Conservation (phyloP, 2,329 filamentous ascomycete genomes). For the Colletotrichum chrysophilum region DNA sequence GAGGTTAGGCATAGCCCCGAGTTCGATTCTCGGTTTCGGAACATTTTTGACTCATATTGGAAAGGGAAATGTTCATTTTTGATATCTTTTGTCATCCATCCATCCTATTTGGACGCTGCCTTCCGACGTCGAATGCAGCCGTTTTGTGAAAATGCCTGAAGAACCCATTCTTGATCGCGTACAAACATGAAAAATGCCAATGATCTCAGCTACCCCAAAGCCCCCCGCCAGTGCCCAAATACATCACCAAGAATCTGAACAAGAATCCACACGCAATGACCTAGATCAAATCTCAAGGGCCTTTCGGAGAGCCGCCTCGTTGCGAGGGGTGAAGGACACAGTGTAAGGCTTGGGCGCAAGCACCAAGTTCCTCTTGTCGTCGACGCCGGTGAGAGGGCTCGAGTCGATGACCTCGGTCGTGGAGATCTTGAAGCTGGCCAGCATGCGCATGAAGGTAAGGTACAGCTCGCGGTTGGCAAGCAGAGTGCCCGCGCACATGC, state of each 20-base stretch:
- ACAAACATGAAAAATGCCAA: neutral
- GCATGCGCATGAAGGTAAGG: constrained; percentile 55
- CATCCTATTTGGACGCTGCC: neutral
- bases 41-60: neutral
- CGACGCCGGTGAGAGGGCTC: constrained; percentile 6
- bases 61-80: neutral
- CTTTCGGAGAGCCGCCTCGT: neutral
- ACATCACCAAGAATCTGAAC: neutral
- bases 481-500: constrained; percentile 60
- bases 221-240: neutral
- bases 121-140: neutral
- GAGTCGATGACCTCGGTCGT: constrained; percentile 23
- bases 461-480: constrained; percentile 60
- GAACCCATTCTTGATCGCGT: neutral
- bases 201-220: neutral
- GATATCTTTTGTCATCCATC: neutral
- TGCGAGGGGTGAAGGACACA: constrained; percentile 5
- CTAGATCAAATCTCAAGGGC: neutral
- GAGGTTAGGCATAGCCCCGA: neutral
- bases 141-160: neutral
- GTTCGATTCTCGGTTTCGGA: constrained; percentile 1
- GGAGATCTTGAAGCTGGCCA: constrained; percentile 53
- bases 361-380: constrained; percentile 11
- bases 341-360: neutral
- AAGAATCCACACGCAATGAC: neutral